Percentiles rank a stretch among this genome's conserved stretches.
Evolutionary conservation across 2,329 filamentous ascomycete genomes (phyloP).

Genomic region (Beauveria sp.): DNA sequence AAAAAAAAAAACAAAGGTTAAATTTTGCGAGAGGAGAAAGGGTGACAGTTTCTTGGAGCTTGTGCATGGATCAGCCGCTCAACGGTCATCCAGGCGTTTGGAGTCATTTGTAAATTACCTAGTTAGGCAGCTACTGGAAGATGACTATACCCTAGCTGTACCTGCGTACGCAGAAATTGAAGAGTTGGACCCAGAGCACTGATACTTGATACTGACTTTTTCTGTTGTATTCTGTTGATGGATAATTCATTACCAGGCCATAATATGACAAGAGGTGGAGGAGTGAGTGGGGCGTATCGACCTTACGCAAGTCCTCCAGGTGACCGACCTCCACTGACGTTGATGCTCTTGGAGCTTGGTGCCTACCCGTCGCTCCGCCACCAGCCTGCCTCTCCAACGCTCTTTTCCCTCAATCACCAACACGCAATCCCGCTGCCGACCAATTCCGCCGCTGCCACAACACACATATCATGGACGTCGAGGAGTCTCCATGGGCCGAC

Average conservation of each 20-base stretch:
- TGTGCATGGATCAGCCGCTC: neutral
- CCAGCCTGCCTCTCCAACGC: neutral
- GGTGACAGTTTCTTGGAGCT: neutral
- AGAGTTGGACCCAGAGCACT: neutral
- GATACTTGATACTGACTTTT: too few relatives aligned
- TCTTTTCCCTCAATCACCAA: conserved; percentile 2
- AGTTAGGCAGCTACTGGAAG: neutral
- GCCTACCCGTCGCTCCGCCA: conserved; percentile 6
- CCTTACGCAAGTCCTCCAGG: conserved; percentile 6
- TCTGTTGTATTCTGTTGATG: too few relatives aligned
- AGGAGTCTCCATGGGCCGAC: conserved; percentile 49
- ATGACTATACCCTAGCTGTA: neutral
- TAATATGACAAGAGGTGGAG: neutral
- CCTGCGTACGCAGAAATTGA: neutral
- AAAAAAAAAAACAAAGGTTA: neutral
- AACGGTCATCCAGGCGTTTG: neutral
- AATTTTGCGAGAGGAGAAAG: neutral
- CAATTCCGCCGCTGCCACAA: neutral
- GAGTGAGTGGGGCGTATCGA: conserved; percentile 4
- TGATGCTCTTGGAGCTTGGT: conserved; percentile 5
- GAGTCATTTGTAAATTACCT: neutral
- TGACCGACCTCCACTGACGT: conserved; percentile 10
- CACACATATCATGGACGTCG: conserved; percentile 35
- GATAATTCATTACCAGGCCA: too few relatives aligned
- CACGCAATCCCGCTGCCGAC: neutral